Conservation (phyloP, 2,329 filamentous ascomycete genomes). For the Pezicula neosporulosa region DNA sequence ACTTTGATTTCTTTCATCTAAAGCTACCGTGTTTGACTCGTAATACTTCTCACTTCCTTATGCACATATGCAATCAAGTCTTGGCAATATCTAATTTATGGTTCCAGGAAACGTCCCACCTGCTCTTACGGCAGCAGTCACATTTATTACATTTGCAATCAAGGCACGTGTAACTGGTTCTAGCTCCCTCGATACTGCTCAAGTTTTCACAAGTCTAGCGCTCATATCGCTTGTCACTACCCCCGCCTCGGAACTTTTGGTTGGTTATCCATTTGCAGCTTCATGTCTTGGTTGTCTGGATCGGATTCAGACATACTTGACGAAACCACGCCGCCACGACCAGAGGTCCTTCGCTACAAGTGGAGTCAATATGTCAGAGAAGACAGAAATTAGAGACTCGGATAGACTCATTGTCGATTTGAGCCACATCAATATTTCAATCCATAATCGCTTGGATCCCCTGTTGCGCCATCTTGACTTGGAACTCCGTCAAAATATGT, state of each 20-base stretch:
- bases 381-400: too few relatives aligned
- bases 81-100: background rate
- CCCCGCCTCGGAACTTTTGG: slow-evolving; percentile 1
- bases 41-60: too few relatives aligned
- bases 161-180: background rate
- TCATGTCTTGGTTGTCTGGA: slow-evolving; percentile 2
- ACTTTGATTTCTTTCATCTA: background rate
- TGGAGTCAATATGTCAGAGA: too few relatives aligned
- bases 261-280: background rate
- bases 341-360: too few relatives aligned
- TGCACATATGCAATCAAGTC: too few relatives aligned
- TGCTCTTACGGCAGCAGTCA: background rate
- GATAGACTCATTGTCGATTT: background rate
- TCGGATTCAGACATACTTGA: background rate
- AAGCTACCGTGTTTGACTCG: too few relatives aligned
- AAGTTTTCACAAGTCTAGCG: slow-evolving; percentile 2
- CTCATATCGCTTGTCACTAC: background rate
- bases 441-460: background rate
- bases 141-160: too few relatives aligned
- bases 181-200: background rate
- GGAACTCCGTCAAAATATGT: background rate
- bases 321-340: too few relatives aligned
- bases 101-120: background rate
- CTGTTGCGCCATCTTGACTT: too few relatives aligned
- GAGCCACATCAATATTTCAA: background rate